Base-by-base conservation (phyloP, 2,329 filamentous ascomycete genomes). In the Fusarium sp. region DNA sequence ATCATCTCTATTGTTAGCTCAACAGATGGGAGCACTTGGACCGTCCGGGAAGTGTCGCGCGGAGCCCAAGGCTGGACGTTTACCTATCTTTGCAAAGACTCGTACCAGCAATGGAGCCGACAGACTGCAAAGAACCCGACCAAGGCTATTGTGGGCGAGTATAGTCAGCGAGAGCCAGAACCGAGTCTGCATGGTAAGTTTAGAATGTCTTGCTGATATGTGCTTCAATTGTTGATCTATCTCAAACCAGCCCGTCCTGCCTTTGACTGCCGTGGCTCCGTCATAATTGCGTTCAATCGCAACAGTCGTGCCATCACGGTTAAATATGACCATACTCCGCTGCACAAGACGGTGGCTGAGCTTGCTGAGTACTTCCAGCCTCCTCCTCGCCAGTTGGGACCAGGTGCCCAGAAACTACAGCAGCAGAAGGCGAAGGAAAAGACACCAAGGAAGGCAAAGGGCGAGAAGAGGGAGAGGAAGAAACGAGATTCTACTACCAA, bases 291-390 rank as follows among this genome's bases (percentile, higher is more conserved):
- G 1, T 89, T 90, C 66, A 81, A 83, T 7, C 84, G 83, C 58
- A 81, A 79, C 27, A 82, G 78, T 31, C 83, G 84, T 34, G 77
- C 80, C 9, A 84, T 90, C 40, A 81, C 83, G 11, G 79, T 89
- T 57, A 86, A 85, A 61, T 89, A 89, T 70, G 83, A 86, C 34
- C 88, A 90, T 70, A 87, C 84, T 0, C 85, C 84, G 4, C 72
- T 89, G n/a, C 88, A 90, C 74, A 85, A 82, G 72, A 87, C 87
- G 0, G 87, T 90, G 6, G 82, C 78, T 1, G 78, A 89, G 48
- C 77, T 89, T 27, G 79, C 83, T 10, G 82, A 84, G 6, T 77
- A 82, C 39, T 84, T 86, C 56, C 81, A 82, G 30, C 87, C 85
- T 6, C 80, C 83, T 13, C 83, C 85, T 7, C 74, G 77, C 7